Percentiles rank a stretch among this genome's conserved stretches.
Conservation (phyloP, 2,329 filamentous ascomycete species). For the Pyrenophora teres region DNA sequence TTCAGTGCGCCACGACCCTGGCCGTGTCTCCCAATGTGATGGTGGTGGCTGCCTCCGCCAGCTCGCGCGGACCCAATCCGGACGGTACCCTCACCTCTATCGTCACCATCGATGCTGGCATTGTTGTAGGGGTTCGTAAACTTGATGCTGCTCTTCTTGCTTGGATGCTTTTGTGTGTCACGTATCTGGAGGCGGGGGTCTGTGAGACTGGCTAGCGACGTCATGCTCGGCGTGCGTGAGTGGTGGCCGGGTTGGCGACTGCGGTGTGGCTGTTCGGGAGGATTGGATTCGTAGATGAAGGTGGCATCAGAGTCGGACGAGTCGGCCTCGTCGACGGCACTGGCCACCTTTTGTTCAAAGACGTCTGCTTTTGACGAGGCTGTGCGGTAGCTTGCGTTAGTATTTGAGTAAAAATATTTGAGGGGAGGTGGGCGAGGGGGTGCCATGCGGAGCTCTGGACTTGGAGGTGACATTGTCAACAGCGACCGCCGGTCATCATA, state of each 20-base stretch:
- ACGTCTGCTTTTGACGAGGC: slow-evolving; percentile 96
- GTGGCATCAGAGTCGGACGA: slow-evolving; percentile 98
- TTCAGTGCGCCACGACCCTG: slow-evolving; percentile 71
- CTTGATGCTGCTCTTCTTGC: slow-evolving; percentile 92
- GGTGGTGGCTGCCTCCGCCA: slow-evolving; percentile 71
- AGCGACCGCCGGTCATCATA: slow-evolving; percentile 38
- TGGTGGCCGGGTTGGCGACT: slow-evolving; percentile 69
- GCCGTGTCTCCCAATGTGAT: slow-evolving; percentile 80
- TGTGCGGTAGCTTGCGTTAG: slow-evolving; percentile 52
- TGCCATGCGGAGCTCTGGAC: slow-evolving; percentile 33
- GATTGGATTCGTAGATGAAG: slow-evolving; percentile 98
- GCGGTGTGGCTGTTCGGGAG: slow-evolving; percentile 66
- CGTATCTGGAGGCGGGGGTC: slow-evolving; percentile 62
- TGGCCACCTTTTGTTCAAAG: slow-evolving; percentile 96
- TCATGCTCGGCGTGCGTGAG: slow-evolving; percentile 91
- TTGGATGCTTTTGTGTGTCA: slow-evolving; percentile 66
- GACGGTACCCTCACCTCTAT: slow-evolving; percentile 47
- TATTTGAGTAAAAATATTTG: slow-evolving; percentile 42
- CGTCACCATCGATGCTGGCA: slow-evolving; percentile 58
- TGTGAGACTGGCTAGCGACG: slow-evolving; percentile 73
- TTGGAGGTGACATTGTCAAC: slow-evolving; percentile 33
- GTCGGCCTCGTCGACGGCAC: slow-evolving; percentile 91
- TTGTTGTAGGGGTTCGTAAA: slow-evolving; percentile 78
- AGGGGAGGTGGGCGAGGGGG: slow-evolving; percentile 32
- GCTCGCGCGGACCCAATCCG: slow-evolving; percentile 51